Percentiles rank a stretch among this genome's conserved stretches.
phyloP scores from a whole-genome alignment of 345 rosid genomes.

The Gossypium anomalum region DNA sequence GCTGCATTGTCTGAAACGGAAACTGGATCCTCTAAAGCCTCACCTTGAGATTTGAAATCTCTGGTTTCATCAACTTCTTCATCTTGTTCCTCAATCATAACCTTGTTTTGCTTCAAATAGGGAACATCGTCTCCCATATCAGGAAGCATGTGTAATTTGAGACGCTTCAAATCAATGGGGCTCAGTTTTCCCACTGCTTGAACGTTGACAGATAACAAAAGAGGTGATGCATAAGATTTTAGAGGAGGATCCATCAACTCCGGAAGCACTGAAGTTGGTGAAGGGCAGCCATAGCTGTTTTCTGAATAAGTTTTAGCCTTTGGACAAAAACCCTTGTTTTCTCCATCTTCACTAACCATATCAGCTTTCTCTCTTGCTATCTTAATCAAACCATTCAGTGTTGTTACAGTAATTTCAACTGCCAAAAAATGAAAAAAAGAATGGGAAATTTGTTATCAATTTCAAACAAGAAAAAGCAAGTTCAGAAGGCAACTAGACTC shows the following conservation, averaged over 20 bases:
- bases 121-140: conserved; percentile 26
- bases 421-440: background rate
- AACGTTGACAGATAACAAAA: conserved; percentile 42
- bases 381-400: conserved; percentile 42
- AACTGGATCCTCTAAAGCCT: background rate
- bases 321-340: conserved; percentile 16
- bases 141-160: conserved; percentile 49
- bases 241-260: conserved; percentile 25
- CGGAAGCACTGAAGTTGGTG: conserved; percentile 40
- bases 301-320: conserved; percentile 23
- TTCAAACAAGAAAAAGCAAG: background rate
- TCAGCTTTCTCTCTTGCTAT: conserved; percentile 39
- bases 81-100: conserved; percentile 22
- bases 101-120: conserved; percentile 25
- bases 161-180: conserved; percentile 61
- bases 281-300: conserved; percentile 17
- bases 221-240: conserved; percentile 29
- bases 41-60: background rate
- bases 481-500: background rate
- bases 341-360: conserved; percentile 41
- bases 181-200: conserved; percentile 72
- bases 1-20: background rate
- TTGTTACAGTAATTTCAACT: conserved; percentile 46
- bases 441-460: background rate
- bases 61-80: conserved; percentile 20